phyloP scores from a whole-genome alignment of 2,329 filamentous ascomycete genomes.

The Zymoseptoria ardabiliae region DNA sequence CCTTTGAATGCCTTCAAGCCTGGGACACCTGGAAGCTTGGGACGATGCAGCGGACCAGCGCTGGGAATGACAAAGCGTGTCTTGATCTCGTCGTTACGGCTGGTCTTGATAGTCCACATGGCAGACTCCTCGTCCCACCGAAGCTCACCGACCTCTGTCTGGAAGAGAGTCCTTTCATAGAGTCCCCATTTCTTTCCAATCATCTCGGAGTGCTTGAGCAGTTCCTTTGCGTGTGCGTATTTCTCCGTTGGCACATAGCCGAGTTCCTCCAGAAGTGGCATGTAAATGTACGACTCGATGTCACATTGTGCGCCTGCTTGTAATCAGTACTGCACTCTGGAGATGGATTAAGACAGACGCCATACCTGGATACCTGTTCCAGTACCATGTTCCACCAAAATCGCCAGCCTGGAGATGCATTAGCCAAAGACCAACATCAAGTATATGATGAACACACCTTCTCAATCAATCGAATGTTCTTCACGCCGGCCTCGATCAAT shows the following conservation, averaged over 20 bases:
- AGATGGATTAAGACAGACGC: too few relatives aligned
- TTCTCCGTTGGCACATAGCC: slow-evolving; percentile 37
- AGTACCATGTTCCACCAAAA: slow-evolving; percentile 41
- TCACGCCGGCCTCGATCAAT: slow-evolving; percentile 17
- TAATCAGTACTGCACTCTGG: slow-evolving; percentile 31
- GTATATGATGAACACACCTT: slow-evolving; percentile 8
- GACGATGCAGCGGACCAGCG: slow-evolving; percentile 37
- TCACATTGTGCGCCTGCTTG: slow-evolving; percentile 44
- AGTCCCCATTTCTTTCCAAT: slow-evolving; percentile 14
- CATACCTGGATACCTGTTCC: slow-evolving; percentile 7
- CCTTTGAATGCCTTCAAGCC: slow-evolving; percentile 35
- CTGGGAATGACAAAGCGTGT: slow-evolving; percentile 36
- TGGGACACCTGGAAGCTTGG: slow-evolving; percentile 37
- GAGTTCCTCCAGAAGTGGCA: slow-evolving; percentile 37
- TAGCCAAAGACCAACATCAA: too few relatives aligned
- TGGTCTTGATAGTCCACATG: slow-evolving; percentile 15
- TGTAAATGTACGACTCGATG: slow-evolving; percentile 42
- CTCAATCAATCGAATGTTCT: slow-evolving; percentile 17
- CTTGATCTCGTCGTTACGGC: slow-evolving; percentile 22
- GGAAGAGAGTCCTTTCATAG: slow-evolving; percentile 38
- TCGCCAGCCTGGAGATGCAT: too few relatives aligned
- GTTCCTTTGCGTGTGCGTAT: slow-evolving; percentile 35
- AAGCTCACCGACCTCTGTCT: slow-evolving; percentile 15
- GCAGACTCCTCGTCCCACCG: slow-evolving; percentile 30
- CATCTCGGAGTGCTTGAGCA: slow-evolving; percentile 24